Percentiles rank a stretch among this genome's conserved stretches.
phyloP scores from a whole-genome alignment of 2,329 filamentous ascomycete genomes.

The Aspergillus melleus region DNA sequence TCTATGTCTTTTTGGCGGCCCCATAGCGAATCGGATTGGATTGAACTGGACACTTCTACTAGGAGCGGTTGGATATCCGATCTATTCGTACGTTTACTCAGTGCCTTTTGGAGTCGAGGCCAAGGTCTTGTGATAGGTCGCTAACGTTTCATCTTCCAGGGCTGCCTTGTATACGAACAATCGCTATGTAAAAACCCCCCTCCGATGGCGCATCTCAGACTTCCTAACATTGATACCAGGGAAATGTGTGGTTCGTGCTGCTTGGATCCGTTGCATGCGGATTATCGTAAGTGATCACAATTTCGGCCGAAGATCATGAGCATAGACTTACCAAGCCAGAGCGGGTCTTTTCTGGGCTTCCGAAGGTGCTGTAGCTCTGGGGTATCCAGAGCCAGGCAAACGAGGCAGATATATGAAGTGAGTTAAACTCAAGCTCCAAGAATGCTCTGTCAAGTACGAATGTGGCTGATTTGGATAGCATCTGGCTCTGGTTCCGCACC shows the following conservation, averaged over 20 bases:
- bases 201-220: too few species aligned
- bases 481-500: slow-evolving; percentile 53
- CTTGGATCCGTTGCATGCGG: slow-evolving; percentile 52
- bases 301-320: background rate
- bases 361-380: slow-evolving; percentile 52
- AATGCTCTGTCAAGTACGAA: too few species aligned
- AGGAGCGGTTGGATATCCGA: slow-evolving; percentile 49
- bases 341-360: slow-evolving; percentile 54
- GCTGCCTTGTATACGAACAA: slow-evolving; percentile 49
- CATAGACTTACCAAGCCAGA: slow-evolving; percentile 4
- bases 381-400: slow-evolving; percentile 50
- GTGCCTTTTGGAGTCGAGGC: background rate
- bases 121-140: background rate
- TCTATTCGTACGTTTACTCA: slow-evolving; percentile 38
- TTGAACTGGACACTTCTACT: slow-evolving; percentile 46
- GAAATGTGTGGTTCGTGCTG: slow-evolving; percentile 54
- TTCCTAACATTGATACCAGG: slow-evolving; percentile 26
- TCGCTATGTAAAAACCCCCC: slow-evolving; percentile 23
- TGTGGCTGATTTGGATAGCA: slow-evolving; percentile 19
- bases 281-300: slow-evolving; percentile 32
- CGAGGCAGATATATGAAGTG: slow-evolving; percentile 49
- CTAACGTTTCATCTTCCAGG: slow-evolving; percentile 6
- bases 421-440: background rate
- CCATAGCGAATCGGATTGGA: slow-evolving; percentile 52
- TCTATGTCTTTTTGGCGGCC: slow-evolving; percentile 50